Evolutionary conservation across 139 green algal species (phyloP).

Genomic region (Diplosphaera chodatii): DNA sequence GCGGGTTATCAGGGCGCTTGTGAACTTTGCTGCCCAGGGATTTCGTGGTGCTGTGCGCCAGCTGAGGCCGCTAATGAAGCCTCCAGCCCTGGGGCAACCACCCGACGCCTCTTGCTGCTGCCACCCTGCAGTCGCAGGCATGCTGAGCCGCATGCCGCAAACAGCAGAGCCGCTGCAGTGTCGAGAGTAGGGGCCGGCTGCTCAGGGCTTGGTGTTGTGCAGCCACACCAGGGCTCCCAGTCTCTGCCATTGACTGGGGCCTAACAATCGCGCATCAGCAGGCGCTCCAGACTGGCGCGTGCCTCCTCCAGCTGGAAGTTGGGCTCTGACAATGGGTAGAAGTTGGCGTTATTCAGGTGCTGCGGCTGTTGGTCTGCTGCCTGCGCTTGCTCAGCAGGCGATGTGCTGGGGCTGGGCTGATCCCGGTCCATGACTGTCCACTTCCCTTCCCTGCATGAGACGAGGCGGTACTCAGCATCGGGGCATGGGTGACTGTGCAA

Average conservation of each 20-base stretch:
- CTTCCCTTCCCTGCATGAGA: neutral
- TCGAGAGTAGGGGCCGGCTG: too few species aligned
- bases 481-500: too few species aligned
- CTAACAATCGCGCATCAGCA: neutral
- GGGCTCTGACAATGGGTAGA: neutral
- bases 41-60: too few species aligned
- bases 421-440: neutral
- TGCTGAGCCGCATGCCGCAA: neutral
- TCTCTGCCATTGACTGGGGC: neutral
- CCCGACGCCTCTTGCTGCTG: neutral
- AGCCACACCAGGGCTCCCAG: too few species aligned
- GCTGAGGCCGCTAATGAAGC: too few species aligned
- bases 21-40: too few species aligned
- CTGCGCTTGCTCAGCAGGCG: neutral
- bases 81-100: too few species aligned
- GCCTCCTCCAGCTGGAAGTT: neutral
- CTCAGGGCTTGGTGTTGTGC: too few species aligned
- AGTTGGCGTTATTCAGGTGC: neutral
- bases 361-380: neutral
- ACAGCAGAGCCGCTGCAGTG: neutral
- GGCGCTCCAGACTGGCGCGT: neutral
- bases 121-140: neutral
- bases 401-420: neutral
- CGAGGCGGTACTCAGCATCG: too few species aligned
- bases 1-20: too few species aligned